Evolutionary conservation across 108 stramenopile genomes (phyloP), one percentile per base, ranked within the genome.

Genomic region (Epithemia pelagica): DNA sequence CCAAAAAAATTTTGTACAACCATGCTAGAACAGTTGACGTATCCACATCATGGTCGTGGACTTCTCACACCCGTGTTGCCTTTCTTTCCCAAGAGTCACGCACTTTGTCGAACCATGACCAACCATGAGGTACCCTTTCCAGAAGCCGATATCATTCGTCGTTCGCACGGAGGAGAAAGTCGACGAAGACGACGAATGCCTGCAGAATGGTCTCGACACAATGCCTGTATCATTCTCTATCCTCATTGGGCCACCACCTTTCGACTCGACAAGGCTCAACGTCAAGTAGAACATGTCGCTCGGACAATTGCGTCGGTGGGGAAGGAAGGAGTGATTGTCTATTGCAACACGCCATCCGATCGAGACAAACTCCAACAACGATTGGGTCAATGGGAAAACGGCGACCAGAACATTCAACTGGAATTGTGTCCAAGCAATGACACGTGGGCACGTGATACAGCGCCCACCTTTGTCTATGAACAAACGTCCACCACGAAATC

Each of bases 381-480:
- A 37, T 15, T 15, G 15, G 37, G 37, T 5, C 5, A 15, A 10
- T 10, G 37, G 5, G 37, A 64, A 37, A 55, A 61, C 22, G 25
- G 28, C 24, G 29, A 52, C 5, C 28, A 28, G 8, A 55, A 25
- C 22, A 76, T 76, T 30, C 26, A 33, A 19, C 37, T 74, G 21
- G 46, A 32, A 20, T 62, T 71, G 1, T 81, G 80, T 68, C 73
- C 75, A 5, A 77, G 76, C 37, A 76, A 90, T 63, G 88, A 89
- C 55, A 80, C 83, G 2, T 91, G 90, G 90, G 74, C 73, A 10
- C 72, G 90, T 10, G 90, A 91, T 58, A 86, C 84, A 24, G 85
- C 83, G 0, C 90, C 90, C 15, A 84, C 82, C 0, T 89, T 88
- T 69, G 75, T 85, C 18, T 53, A 62, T 32, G 27, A 27, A 53